Base-by-base conservation (phyloP, 2,329 filamentous ascomycete species). In the Paramyrothecium sp. region DNA sequence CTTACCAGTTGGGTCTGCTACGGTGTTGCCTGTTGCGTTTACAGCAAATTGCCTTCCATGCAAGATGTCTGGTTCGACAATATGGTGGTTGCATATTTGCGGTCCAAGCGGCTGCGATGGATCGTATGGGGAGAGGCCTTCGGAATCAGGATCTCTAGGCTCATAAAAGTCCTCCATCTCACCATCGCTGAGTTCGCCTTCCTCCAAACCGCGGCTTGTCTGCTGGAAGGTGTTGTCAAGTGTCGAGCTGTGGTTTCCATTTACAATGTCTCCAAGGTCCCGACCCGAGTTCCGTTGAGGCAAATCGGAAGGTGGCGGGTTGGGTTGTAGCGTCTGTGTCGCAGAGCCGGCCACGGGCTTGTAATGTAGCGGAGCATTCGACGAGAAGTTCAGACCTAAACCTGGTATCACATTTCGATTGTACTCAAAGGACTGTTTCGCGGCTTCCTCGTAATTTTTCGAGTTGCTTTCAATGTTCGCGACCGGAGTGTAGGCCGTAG, bases 151-250 rank as follows among this genome's bases (percentile, higher is more conserved):
- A 5, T 60, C 61, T 16, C 54, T 57, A 11, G 80, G 77, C 52
- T 84, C 81, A 59, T 86, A 85, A 2, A 81, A 65, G 63, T 86
- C 81, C 53, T 86, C 82, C 52, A 82, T 79, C 63, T 89, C 86
- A 19, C 80, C 83, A 64, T 94, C 91, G 61, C 86, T 90, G 30
- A 95, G 71, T 70, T 96, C 91, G 17, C 89, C 90, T 65, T 96
- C 91, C 66, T 95, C 90, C 51, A 66, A 63, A 2, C 55, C 63
- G 41, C 66, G 65, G 7, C 62, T 61, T 30, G 11, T 34, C n/a
- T 54, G 5, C n/a, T 26, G 7, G 26, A 30, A 30, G 26, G 26
- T 30, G 26, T 4, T 10, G 10, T 38, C 49, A 7, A 30, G 34
- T 30, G 54, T 55, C 23, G 56, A 58, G 23, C 41, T 58, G 19